A percentile compares a stretch with the other conserved stretches of the same genome.
Evolutionary conservation across 257 asterid genomes (phyloP).

Genomic region (Lantana camara): DNA sequence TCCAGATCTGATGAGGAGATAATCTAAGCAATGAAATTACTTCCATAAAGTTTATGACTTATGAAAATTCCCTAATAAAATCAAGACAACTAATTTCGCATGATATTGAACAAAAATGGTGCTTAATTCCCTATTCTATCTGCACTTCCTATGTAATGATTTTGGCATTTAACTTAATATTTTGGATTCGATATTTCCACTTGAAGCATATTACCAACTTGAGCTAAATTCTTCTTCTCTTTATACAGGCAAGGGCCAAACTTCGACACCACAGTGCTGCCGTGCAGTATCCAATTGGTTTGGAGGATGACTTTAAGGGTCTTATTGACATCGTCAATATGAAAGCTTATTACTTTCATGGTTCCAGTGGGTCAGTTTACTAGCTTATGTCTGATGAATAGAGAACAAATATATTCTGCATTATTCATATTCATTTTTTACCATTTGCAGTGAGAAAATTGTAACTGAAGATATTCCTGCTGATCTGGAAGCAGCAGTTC

Average conservation of each 20-base stretch:
- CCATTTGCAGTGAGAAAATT: slow-evolving; percentile 69
- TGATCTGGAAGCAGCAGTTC: slow-evolving; percentile 59
- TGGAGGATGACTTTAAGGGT: slow-evolving; percentile 96
- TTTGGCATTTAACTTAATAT: slow-evolving; percentile 19
- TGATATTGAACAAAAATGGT: background rate
- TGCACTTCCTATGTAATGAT: slow-evolving; percentile 13
- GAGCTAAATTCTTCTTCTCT: slow-evolving; percentile 26
- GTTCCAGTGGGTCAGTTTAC: slow-evolving; percentile 84
- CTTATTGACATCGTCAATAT: slow-evolving; percentile 80
- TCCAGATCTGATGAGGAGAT: too few species aligned
- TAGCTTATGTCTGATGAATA: slow-evolving; percentile 30
- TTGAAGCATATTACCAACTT: slow-evolving; percentile 19
- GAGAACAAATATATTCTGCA: slow-evolving; percentile 8
- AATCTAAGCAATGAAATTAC: background rate
- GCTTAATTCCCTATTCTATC: background rate
- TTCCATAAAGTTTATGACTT: background rate
- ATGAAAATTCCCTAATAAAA: background rate
- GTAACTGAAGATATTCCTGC: slow-evolving; percentile 83
- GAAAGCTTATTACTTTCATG: slow-evolving; percentile 85
- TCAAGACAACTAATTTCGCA: background rate
- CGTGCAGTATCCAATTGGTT: slow-evolving; percentile 91
- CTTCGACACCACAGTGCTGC: slow-evolving; percentile 99
- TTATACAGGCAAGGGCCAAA: slow-evolving; percentile 77
- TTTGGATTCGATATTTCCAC: slow-evolving; percentile 3
- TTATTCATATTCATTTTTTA: slow-evolving; percentile 5